Percentiles rank a stretch among this genome's conserved stretches.
These are phyloP conservation scores for Vigna trinervia DNA, from an alignment of 306 rosid genomes.

Conservation along the genomic window DNA sequence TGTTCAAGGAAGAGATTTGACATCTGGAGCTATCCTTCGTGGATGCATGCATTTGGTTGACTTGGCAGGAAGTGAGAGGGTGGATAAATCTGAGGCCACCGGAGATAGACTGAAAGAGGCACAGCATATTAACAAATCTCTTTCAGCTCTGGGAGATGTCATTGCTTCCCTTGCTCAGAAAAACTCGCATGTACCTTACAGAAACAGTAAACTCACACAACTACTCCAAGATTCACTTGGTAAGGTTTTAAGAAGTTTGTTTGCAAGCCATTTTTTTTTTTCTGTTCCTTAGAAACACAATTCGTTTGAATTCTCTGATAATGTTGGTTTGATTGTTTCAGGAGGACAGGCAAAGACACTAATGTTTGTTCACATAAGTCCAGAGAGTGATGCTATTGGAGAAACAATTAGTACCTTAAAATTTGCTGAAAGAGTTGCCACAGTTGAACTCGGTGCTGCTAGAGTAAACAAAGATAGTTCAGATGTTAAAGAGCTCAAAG, in stretches of 20 bases:
- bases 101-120: slow-evolving; percentile 98
- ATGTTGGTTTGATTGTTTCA: slow-evolving; percentile 48
- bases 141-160: slow-evolving; percentile 98
- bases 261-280: slow-evolving; percentile 21
- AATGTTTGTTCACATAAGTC: slow-evolving; percentile 98
- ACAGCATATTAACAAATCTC: slow-evolving; percentile 92
- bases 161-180: slow-evolving; percentile 96
- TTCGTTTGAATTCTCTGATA: slow-evolving; percentile 31
- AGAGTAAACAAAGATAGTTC: slow-evolving; percentile 82
- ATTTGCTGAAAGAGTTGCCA: slow-evolving; percentile 98
- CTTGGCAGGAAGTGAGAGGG: slow-evolving; percentile 99
- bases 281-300: background rate
- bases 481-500: slow-evolving; percentile 93
- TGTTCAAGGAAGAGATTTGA: slow-evolving; percentile 94
- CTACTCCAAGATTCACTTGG: slow-evolving; percentile 98
- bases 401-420: slow-evolving; percentile 93
- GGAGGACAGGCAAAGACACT: slow-evolving; percentile 98
- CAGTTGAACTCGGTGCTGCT: slow-evolving; percentile 97
- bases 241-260: slow-evolving; percentile 49
- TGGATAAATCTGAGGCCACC: slow-evolving; percentile 95
- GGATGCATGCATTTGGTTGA: slow-evolving; percentile 99
- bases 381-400: slow-evolving; percentile 84
- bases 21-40: slow-evolving; percentile 76
- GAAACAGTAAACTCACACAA: slow-evolving; percentile 98
- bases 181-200: slow-evolving; percentile 91